A percentile compares a stretch with the other conserved stretches of the same genome.
These are phyloP conservation scores for Cercospora janseana DNA, from an alignment of 2,329 filamentous ascomycete genomes.

Conservation along the genomic window DNA sequence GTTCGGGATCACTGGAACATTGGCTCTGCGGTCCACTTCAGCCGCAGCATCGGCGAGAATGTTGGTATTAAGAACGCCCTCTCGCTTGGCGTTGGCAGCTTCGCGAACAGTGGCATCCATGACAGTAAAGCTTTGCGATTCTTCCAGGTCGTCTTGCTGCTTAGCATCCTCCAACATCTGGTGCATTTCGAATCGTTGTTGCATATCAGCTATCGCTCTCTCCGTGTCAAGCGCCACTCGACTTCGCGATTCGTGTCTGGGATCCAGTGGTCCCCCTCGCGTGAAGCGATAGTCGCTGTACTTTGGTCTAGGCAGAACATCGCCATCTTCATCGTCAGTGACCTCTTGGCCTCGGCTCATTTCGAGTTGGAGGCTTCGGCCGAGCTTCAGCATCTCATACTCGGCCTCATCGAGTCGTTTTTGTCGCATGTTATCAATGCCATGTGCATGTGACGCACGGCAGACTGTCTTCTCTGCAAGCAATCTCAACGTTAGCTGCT, in stretches of 20 bases:
- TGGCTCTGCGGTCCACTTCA: conserved; percentile 31
- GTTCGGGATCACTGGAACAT: conserved; percentile 34
- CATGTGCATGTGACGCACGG: conserved; percentile 35
- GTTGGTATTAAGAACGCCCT: conserved; percentile 36
- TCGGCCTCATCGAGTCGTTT: conserved; percentile 32
- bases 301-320: conserved; percentile 39
- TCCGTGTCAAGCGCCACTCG: conserved; percentile 30
- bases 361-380: conserved; percentile 26
- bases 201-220: conserved; percentile 26
- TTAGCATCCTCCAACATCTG: conserved; percentile 27
- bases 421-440: conserved; percentile 34
- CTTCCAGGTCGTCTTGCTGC: conserved; percentile 29
- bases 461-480: conserved; percentile 41
- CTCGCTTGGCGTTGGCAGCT: conserved; percentile 41
- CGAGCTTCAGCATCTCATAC: conserved; percentile 33
- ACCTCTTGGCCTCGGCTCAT: conserved; percentile 16
- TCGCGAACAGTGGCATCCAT: conserved; percentile 44
- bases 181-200: conserved; percentile 28
- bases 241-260: conserved; percentile 34
- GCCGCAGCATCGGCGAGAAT: conserved; percentile 40
- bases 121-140: conserved; percentile 40
- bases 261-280: conserved; percentile 27
- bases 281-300: conserved; percentile 34
- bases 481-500: conserved; percentile 39
- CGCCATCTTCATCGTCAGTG: conserved; percentile 40